Conservation (phyloP, 2,329 filamentous ascomycete genomes). For the Hypoxylon sp. region DNA sequence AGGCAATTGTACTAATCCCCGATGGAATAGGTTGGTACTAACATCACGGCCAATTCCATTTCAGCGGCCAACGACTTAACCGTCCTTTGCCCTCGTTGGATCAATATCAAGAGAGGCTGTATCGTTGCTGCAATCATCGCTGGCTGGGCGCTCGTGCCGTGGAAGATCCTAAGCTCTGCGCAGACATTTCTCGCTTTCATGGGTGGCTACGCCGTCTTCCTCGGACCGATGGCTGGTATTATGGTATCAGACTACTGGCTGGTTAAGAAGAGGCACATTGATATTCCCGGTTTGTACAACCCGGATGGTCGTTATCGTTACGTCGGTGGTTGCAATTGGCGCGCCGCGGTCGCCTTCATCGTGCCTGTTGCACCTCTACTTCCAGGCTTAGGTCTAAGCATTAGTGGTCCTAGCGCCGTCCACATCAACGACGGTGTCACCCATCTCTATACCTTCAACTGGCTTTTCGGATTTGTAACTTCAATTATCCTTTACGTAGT, state of each 20-base stretch:
- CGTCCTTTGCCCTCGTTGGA: slow-evolving; percentile 65
- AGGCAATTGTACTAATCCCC: slow-evolving; percentile 1
- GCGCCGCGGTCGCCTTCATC: slow-evolving; percentile 70
- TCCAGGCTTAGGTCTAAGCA: slow-evolving; percentile 66
- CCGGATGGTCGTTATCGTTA: slow-evolving; percentile 62
- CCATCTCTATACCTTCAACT: slow-evolving; percentile 75
- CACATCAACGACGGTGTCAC: slow-evolving; percentile 61
- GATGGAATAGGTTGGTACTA: slow-evolving; percentile 68
- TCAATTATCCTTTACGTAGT: slow-evolving; percentile 70
- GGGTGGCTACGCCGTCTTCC: slow-evolving; percentile 71
- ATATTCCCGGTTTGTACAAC: slow-evolving; percentile 58
- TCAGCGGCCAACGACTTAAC: slow-evolving; percentile 70
- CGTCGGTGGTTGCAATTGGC: slow-evolving; percentile 69
- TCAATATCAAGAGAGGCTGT: slow-evolving; percentile 71
- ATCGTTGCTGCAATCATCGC: slow-evolving; percentile 67
- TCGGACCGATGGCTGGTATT: slow-evolving; percentile 74
- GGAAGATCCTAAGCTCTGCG: slow-evolving; percentile 75
- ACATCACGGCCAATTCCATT: slow-evolving; percentile 70
- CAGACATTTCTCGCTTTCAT: slow-evolving; percentile 75
- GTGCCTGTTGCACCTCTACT: slow-evolving; percentile 69
- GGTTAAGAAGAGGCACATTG: slow-evolving; percentile 65
- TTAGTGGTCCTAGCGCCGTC: slow-evolving; percentile 54
- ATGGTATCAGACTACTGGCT: slow-evolving; percentile 74
- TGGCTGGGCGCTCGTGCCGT: slow-evolving; percentile 73
- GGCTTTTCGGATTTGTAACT: slow-evolving; percentile 72